Evolutionary conservation across 129 eudicot genomes (phyloP).

Genomic region (Artemisia tridentata): DNA sequence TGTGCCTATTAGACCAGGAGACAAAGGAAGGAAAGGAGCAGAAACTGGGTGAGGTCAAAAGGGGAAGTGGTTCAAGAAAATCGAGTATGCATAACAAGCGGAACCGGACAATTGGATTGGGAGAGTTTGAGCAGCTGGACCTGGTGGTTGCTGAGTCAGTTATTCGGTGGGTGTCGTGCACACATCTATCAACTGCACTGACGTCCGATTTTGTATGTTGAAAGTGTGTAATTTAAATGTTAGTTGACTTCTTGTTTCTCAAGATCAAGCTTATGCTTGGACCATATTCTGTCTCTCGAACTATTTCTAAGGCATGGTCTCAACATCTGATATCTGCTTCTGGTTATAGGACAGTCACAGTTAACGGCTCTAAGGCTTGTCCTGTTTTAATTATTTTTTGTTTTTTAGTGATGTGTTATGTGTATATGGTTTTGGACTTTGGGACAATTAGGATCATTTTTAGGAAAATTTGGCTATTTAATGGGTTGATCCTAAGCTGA

Average conservation of each 20-base stretch:
- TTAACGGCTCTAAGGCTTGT: background rate
- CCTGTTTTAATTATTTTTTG: background rate
- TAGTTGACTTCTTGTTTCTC: background rate
- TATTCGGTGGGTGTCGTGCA: constrained; percentile 88
- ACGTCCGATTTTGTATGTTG: constrained; percentile 47
- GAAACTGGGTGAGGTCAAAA: constrained; percentile 34
- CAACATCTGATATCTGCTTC: background rate
- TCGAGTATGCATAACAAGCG: constrained; percentile 64
- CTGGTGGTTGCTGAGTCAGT: constrained; percentile 71
- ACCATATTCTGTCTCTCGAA: background rate
- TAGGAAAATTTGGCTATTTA: background rate
- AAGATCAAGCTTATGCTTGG: constrained; percentile 3
- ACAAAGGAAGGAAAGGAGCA: constrained; percentile 27
- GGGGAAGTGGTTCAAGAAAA: constrained; percentile 40
- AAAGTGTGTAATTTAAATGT: constrained; percentile 27
- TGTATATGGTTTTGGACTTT: constrained; percentile 28
- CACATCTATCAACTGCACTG: constrained; percentile 60
- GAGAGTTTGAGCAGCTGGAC: constrained; percentile 72
- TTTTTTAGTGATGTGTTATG: constrained; percentile 1
- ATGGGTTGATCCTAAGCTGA: background rate
- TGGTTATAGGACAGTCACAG: background rate
- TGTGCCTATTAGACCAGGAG: constrained; percentile 27
- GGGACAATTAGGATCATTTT: constrained; percentile 5
- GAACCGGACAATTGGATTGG: constrained; percentile 82
- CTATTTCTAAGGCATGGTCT: background rate